phyloP scores from a whole-genome alignment of 352 stramenopile genomes.

The Globisporangium abappressorium region DNA sequence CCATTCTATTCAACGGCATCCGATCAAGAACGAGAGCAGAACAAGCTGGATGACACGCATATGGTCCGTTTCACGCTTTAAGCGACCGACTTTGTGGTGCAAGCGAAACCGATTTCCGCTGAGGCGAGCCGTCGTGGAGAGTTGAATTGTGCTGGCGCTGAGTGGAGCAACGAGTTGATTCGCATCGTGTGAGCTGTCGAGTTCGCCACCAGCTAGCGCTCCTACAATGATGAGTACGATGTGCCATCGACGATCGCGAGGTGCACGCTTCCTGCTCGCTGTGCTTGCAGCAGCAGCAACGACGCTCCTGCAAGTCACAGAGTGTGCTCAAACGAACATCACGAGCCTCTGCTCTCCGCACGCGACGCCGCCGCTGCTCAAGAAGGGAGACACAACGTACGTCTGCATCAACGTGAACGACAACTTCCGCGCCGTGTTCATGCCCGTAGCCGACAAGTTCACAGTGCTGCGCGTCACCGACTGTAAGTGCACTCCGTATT shows the following conservation, averaged over 20 bases:
- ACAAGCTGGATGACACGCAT: background rate
- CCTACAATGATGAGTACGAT: background rate
- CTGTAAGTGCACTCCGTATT: constrained; percentile 36
- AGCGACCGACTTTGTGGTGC: background rate
- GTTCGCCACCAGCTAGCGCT: background rate
- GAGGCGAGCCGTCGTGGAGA: background rate
- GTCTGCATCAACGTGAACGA: constrained; percentile 82
- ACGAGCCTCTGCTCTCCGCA: constrained; percentile 63
- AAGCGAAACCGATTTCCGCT: background rate
- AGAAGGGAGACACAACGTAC: constrained; percentile 62
- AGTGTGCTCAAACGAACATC: constrained; percentile 46
- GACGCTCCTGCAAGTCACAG: background rate
- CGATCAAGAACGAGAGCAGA: background rate
- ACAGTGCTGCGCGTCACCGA: constrained; percentile 70
- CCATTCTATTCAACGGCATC: background rate
- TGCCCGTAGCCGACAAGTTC: constrained; percentile 69
- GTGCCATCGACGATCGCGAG: background rate
- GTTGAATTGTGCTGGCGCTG: background rate
- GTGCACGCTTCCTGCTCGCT: background rate
- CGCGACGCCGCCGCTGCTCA: constrained; percentile 38
- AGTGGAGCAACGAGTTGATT: background rate
- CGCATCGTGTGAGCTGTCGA: background rate
- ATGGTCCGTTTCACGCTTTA: background rate
- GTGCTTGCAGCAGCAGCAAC: background rate
- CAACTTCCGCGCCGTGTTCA: constrained; percentile 72